Base-by-base conservation (phyloP, 1,284 basidiomycete species). In the Cutaneotrichosporon sp. region DNA sequence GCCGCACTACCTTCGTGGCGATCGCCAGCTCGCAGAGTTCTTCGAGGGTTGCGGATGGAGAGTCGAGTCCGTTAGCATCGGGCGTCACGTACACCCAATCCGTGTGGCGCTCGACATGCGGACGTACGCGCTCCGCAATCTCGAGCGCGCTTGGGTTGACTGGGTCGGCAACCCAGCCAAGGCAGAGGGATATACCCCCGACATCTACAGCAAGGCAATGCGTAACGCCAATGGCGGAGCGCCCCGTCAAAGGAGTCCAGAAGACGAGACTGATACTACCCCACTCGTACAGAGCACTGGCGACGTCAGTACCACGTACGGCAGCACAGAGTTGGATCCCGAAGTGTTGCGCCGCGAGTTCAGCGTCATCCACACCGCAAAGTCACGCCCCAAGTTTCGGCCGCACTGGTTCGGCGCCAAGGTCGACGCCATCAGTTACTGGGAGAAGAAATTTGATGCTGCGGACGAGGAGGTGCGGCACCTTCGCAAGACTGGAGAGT, bases 141-240 rank as follows among this genome's bases (percentile, higher is more conserved):
- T 99, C 32, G 96, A 99, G 77, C 78, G 79, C 4, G 89, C 89
- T 1, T 98, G 96, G 95, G 87, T 88, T 21, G 84, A 86, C 30
- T 98, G 93, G 80, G 88, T 97, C 2, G 95, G 94, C 0, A 97
- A 98, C 75, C 95, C 95, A 0, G 92, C 90, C 64, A 86, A 85
- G 0, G 68, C 66, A n/a, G 63, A 60, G 4, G 75, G 75, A 0
- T 78, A 80, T 62, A 66, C 73, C 34, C 69, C 74, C n/a, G 63
- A 74, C 32, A 62, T 78, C 7, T 80, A 80, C 46, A 22, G 47
- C 13, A 64, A 65, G 18, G 55, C 55, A 2, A 38, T 38, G 22
- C 22, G 30, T 7, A 10, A 62, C 42, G 36, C 21, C 10, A 13
- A 62, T 38, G 14, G 32, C 16, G 26, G 38, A 6, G 18, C 13